Conservation (phyloP, 225 moss, liverwort and hornwort genomes). For the Climacium dendroides region DNA sequence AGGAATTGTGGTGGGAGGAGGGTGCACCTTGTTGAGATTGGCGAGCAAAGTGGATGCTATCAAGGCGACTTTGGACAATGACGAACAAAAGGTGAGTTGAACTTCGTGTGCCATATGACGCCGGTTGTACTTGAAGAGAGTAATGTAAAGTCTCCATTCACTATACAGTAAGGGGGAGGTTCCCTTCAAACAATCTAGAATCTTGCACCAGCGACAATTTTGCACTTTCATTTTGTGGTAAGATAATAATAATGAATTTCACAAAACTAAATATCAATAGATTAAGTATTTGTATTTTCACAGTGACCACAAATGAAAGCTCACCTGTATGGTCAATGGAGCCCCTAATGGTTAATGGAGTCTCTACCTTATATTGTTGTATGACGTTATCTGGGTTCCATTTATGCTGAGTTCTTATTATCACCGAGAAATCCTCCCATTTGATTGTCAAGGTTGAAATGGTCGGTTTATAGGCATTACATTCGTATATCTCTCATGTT, state of each 20-base stretch:
- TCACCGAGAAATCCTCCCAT: neutral
- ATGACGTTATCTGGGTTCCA: neutral
- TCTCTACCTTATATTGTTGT: neutral
- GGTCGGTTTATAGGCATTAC: neutral
- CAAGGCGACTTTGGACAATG: conserved; percentile 75
- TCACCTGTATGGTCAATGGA: neutral
- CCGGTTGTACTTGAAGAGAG: neutral
- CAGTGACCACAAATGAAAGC: neutral
- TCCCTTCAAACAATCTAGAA: neutral
- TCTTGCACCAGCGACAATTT: neutral
- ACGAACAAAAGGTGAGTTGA: conserved; percentile 68
- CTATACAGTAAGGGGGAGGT: neutral
- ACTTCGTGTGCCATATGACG: neutral
- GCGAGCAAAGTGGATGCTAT: conserved; percentile 86
- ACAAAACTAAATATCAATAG: neutral
- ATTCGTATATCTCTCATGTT: neutral
- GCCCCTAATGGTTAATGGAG: neutral
- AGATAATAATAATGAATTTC: neutral
- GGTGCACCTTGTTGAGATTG: conserved; percentile 75
- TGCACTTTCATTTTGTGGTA: neutral
- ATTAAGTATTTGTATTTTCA: neutral
- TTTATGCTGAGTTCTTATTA: neutral
- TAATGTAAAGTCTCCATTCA: neutral
- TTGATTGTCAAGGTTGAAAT: neutral
- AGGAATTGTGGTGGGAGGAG: conserved; percentile 94